Conservation (phyloP, 2,329 filamentous ascomycete genomes). For the Lojkania enalia region DNA sequence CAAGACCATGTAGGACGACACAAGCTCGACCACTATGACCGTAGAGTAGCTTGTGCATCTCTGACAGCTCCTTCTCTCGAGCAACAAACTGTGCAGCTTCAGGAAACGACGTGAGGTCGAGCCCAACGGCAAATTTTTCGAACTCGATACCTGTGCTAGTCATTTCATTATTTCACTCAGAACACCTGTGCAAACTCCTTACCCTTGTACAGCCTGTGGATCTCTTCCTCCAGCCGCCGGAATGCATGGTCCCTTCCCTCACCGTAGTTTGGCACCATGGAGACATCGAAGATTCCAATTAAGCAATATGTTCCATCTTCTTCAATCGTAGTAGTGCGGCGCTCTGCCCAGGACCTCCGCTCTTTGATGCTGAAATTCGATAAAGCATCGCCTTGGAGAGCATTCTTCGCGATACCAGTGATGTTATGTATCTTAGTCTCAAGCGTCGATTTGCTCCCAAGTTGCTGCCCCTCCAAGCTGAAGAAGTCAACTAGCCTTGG, state of each 20-base stretch:
- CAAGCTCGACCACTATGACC: slow-evolving; percentile 25
- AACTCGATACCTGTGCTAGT: slow-evolving; percentile 17
- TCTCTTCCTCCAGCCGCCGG: slow-evolving; percentile 14
- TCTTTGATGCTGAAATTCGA: slow-evolving; percentile 18
- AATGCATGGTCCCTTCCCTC: slow-evolving; percentile 18
- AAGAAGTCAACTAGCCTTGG: slow-evolving; percentile 20
- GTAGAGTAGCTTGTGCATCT: slow-evolving; percentile 31
- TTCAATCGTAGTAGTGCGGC: slow-evolving; percentile 20
- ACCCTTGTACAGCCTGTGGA: slow-evolving; percentile 19
- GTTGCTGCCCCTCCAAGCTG: slow-evolving; percentile 10
- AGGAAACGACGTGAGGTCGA: slow-evolving; percentile 14
- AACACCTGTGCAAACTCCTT: slow-evolving; percentile 11
- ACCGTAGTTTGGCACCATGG: slow-evolving; percentile 19
- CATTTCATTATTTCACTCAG: slow-evolving; percentile 10
- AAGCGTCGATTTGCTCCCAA: slow-evolving; percentile 18
- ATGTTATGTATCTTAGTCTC: slow-evolving; percentile 17
- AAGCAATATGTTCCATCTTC: slow-evolving; percentile 26
- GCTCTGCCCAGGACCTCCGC: slow-evolving; percentile 24
- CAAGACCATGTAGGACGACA: slow-evolving; percentile 46
- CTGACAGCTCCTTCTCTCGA: slow-evolving; percentile 31
- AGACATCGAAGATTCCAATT: slow-evolving; percentile 22
- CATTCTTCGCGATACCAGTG: slow-evolving; percentile 16
- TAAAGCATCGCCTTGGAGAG: slow-evolving; percentile 14
- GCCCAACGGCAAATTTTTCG: slow-evolving; percentile 16
- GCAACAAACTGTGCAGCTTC: slow-evolving; percentile 34